Percentiles rank a stretch among this genome's conserved stretches.
phyloP scores from a whole-genome alignment of 2,329 filamentous ascomycete genomes.

The Incumbomyces delicatus region DNA sequence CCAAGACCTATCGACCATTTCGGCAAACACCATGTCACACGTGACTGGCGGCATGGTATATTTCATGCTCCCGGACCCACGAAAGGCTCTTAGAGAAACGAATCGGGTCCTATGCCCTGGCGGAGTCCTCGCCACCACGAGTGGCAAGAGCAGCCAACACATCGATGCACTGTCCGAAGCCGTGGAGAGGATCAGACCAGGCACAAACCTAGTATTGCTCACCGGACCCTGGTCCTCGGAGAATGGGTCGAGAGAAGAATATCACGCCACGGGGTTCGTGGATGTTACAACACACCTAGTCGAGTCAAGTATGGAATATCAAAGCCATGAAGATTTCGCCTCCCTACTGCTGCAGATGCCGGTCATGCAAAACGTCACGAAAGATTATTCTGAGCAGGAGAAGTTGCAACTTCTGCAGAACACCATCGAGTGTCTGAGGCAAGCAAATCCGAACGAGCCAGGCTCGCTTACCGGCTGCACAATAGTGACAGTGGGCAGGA shows the following conservation, averaged over 20 bases:
- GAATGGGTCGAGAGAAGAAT: background rate
- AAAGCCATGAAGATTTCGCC: slow-evolving; percentile 1
- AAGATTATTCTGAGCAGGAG: slow-evolving; percentile 2
- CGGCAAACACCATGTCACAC: background rate
- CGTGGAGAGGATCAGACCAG: background rate
- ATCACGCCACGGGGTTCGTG: background rate
- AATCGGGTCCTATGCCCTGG: background rate
- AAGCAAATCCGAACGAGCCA: background rate
- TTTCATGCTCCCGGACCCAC: slow-evolving; percentile 2
- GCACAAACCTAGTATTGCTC: background rate
- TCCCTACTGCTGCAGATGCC: slow-evolving; percentile 4
- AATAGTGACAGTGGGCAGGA: no score
- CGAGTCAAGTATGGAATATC: background rate
- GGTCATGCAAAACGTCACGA: slow-evolving; percentile 3
- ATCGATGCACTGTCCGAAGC: slow-evolving; percentile 1
- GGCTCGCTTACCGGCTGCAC: no score
- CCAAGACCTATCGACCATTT: slow-evolving; percentile 4
- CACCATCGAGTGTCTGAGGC: background rate
- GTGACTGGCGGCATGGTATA: background rate
- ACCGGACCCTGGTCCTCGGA: background rate
- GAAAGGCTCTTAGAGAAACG: slow-evolving; percentile 1
- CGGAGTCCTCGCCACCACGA: background rate
- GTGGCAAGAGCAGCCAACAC: slow-evolving; percentile 1
- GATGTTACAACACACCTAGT: background rate
- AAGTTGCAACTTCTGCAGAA: background rate